Percentiles rank a stretch among this genome's conserved stretches.
phyloP scores from a whole-genome alignment of 257 asterid species.

The Dorcoceras hygrometricum region DNA sequence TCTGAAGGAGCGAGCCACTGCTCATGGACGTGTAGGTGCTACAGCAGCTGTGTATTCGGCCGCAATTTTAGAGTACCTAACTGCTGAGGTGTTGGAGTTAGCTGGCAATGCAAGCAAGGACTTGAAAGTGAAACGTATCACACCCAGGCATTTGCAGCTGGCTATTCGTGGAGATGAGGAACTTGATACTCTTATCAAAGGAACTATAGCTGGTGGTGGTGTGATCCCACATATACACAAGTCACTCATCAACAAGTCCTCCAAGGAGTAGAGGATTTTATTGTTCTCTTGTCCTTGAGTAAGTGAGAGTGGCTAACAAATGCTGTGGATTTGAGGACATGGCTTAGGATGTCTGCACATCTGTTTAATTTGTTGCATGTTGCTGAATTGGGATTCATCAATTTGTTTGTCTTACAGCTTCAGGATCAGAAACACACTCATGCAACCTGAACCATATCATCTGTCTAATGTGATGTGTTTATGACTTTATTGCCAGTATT shows the following conservation, averaged over 20 bases:
- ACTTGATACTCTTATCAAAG: conserved; percentile 1
- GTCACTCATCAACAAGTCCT: conserved; percentile 20
- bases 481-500: not conserved
- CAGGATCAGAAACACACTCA: not conserved
- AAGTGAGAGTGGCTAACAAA: not conserved
- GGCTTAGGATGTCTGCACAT: not conserved
- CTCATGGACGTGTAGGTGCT: conserved; percentile 16
- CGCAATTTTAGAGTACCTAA: not conserved
- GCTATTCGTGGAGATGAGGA: not conserved
- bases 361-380: not conserved
- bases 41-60: conserved; percentile 2
- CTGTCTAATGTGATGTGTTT: not conserved
- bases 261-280: conserved; percentile 10
- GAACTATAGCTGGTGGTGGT: conserved; percentile 20
- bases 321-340: not conserved
- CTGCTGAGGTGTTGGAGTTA: conserved; percentile 21
- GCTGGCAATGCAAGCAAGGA: conserved; percentile 22
- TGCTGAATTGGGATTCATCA: not conserved
- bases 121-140: conserved; percentile 20
- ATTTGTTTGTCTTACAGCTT: not conserved
- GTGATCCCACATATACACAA: conserved; percentile 21
- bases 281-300: not conserved
- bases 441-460: not conserved
- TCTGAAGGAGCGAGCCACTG: conserved; percentile 14
- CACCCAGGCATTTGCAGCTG: conserved; percentile 15